These are phyloP conservation scores for Solanum appendiculatum DNA, from an alignment of 257 asterid species.

Conservation along the genomic window DNA sequence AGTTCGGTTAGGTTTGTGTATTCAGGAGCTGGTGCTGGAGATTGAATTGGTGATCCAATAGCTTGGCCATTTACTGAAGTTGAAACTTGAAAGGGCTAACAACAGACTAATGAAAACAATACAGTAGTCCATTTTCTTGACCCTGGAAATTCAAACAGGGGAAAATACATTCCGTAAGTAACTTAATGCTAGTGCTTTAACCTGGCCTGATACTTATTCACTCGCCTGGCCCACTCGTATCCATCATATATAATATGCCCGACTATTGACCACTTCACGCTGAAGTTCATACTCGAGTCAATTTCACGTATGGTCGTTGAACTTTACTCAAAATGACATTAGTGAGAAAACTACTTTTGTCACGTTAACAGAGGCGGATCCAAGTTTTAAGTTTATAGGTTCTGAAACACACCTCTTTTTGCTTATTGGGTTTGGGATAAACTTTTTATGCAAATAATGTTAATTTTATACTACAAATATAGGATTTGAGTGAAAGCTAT, in stretches of 20 bases:
- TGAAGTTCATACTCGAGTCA: too few species aligned
- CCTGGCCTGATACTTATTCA: too few species aligned
- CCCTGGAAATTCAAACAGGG: not conserved
- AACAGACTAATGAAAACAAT: constrained; percentile 12
- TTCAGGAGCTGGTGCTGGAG: constrained; percentile 57
- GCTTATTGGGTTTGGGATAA: not conserved
- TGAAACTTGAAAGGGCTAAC: constrained; percentile 10
- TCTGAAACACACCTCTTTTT: not conserved
- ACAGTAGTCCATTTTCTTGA: constrained; percentile 8
- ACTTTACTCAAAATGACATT: not conserved
- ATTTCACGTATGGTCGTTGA: not conserved
- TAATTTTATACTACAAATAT: too few species aligned
- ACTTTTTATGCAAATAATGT: not conserved
- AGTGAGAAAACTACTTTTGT: not conserved
- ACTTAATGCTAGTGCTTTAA: too few species aligned
- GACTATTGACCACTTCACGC: too few species aligned
- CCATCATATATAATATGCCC: too few species aligned
- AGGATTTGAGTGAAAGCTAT: not conserved
- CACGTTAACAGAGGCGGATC: not conserved
- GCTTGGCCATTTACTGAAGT: constrained; percentile 21
- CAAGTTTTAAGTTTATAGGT: not conserved
- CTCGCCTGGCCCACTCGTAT: too few species aligned
- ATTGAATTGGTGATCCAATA: constrained; percentile 2
- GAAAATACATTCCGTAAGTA: too few species aligned
- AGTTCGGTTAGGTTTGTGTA: constrained; percentile 50